A percentile compares a stretch with the other conserved stretches of the same genome.
Conservation (phyloP, 352 stramenopile species). For the Discostella stelligera region DNA sequence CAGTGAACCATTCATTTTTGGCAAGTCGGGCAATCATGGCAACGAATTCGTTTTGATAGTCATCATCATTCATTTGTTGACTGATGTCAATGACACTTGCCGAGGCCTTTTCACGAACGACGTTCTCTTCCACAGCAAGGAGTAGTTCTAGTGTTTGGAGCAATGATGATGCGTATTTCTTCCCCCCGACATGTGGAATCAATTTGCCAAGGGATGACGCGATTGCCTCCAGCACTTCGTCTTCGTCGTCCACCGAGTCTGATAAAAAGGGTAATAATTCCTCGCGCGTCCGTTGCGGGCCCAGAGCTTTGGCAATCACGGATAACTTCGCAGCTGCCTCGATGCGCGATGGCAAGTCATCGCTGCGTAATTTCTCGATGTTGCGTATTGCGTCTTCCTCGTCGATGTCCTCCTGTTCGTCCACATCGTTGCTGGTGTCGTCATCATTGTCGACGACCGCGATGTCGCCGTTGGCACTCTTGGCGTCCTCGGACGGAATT, state of each 20-base stretch:
- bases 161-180: slow-evolving; percentile 86
- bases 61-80: slow-evolving; percentile 84
- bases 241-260: slow-evolving; percentile 96
- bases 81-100: slow-evolving; percentile 88
- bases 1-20: slow-evolving; percentile 93
- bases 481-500: slow-evolving; percentile 3
- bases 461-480: background rate
- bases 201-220: slow-evolving; percentile 65
- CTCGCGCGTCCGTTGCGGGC: slow-evolving; percentile 63
- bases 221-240: slow-evolving; percentile 92
- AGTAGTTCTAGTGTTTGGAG: slow-evolving; percentile 91
- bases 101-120: slow-evolving; percentile 88
- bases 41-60: slow-evolving; percentile 90
- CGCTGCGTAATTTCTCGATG: slow-evolving; percentile 75
- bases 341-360: slow-evolving; percentile 65
- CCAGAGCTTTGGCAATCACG: slow-evolving; percentile 57
- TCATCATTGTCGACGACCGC: background rate
- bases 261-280: slow-evolving; percentile 98
- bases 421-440: slow-evolving; percentile 44
- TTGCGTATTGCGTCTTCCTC: slow-evolving; percentile 71
- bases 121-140: slow-evolving; percentile 89
- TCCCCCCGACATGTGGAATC: slow-evolving; percentile 90
- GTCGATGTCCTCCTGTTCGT: slow-evolving; percentile 27
- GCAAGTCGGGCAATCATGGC: slow-evolving; percentile 91
- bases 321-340: slow-evolving; percentile 61